Evolutionary conservation across 2,329 filamentous ascomycete species (phyloP), one percentile per base, ranked within the genome.

Genomic region (Emmonsiellopsis sp.): DNA sequence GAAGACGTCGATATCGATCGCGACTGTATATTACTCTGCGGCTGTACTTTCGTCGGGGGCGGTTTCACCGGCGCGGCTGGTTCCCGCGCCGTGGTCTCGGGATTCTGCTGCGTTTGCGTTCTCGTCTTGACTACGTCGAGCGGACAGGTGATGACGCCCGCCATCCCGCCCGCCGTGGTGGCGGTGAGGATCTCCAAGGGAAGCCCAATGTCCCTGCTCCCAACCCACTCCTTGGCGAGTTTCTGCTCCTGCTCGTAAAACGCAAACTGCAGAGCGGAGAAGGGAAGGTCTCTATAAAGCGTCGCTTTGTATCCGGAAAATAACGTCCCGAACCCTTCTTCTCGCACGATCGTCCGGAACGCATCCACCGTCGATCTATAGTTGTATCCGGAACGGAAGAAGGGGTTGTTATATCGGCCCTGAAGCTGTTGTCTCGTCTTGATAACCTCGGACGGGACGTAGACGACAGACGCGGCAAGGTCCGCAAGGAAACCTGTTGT

Each of bases 301-400:
- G 93, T 98, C 9, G 93, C 93, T 68, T 93, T 93, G 75, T 94
- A 98, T n/a, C 93, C 93, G 62, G 95, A 86, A 69, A 96, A 98
- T 27, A 98, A 79, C 14, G 94, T 93, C 0, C 82, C 77, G 52
- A 89, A 77, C 0, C 93, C 94, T 73, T 98, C 93, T 42, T 80
- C 78, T 40, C 84, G 83, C 13, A 90, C 79, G 55, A 98, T 97
- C 0, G 89, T 95, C 61, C 85, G 83, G 11, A 85, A 83, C 2
- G 93, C 94, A 69, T 98, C 87, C 51, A 84, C 69, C 2, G 88
- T 95, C 42, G 84, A 85, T 62, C 85, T 86, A 69, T 98, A 98
- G 69, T 98, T 98, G 74, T 98, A 98, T 54, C 93, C 93, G 0
- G 89, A 95, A 47, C 84, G 77, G 74, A 97, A 97, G 71, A 85